Conservation (phyloP, 371 early-diverging fungal genomes). For the Rhizopus stolonifer region DNA sequence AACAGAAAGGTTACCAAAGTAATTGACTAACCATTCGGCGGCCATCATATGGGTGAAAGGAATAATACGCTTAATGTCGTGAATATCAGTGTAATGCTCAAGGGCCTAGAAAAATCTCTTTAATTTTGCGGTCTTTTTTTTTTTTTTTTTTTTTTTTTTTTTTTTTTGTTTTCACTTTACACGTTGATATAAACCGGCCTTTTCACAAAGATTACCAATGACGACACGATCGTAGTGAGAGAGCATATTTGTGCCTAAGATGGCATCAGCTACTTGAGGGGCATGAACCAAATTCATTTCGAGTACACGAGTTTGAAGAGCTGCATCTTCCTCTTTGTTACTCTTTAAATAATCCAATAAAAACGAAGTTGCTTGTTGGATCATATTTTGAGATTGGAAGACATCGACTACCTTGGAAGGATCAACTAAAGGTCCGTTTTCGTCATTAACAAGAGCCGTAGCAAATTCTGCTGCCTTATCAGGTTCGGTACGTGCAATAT, state of each 20-base stretch:
- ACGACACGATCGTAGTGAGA: slow-evolving; percentile 91
- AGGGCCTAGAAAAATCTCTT: slow-evolving; percentile 66
- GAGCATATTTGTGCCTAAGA: slow-evolving; percentile 93
- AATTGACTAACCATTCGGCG: slow-evolving; percentile 86
- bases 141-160: neutral
- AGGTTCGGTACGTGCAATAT: slow-evolving; percentile 87
- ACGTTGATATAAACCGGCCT: slow-evolving; percentile 94
- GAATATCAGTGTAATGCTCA: slow-evolving; percentile 94
- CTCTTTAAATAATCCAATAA: slow-evolving; percentile 92
- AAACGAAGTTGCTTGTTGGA: slow-evolving; percentile 96
- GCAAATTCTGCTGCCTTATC: slow-evolving; percentile 96
- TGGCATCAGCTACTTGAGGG: slow-evolving; percentile 98
- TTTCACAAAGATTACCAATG: slow-evolving; percentile 93
- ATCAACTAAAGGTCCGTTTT: slow-evolving; percentile 79
- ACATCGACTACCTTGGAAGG: slow-evolving; percentile 91
- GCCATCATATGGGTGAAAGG: slow-evolving; percentile 84
- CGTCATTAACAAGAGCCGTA: slow-evolving; percentile 79
- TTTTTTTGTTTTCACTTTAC: slow-evolving; percentile 26
- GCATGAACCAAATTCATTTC: slow-evolving; percentile 97
- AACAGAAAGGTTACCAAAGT: slow-evolving; percentile 92
- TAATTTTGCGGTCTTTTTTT: neutral
- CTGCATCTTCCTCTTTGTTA: slow-evolving; percentile 86
- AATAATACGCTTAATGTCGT: slow-evolving; percentile 95
- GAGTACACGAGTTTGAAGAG: slow-evolving; percentile 92
- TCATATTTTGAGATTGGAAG: slow-evolving; percentile 88